Conservation (phyloP, 164 flowering plant species). For the Dillenia suffruticosa region DNA sequence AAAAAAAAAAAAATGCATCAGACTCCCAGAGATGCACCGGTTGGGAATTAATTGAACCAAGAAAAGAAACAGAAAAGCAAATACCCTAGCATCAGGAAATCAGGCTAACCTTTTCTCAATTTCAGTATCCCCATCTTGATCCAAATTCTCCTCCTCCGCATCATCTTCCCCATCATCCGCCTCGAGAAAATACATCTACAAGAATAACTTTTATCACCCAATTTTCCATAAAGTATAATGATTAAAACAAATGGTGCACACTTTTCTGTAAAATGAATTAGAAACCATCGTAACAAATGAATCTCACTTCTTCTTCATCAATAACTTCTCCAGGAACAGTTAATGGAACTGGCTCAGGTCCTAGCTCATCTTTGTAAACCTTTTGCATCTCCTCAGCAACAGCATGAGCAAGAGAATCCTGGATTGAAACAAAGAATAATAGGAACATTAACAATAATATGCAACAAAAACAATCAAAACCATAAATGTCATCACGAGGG, state of each 20-base stretch:
- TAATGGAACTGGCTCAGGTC: constrained; percentile 84
- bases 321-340: constrained; percentile 59
- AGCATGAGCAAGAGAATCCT: constrained; percentile 91
- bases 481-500: not conserved
- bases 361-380: constrained; percentile 66
- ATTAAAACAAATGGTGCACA: no score
- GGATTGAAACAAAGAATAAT: constrained; percentile 1
- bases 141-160: constrained; percentile 25
- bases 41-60: not conserved
- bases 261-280: not conserved
- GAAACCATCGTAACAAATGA: constrained; percentile 9
- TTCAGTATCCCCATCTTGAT: constrained; percentile 29
- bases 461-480: not conserved
- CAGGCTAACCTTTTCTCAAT: constrained; percentile 43
- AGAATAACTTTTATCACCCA: no score
- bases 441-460: not conserved
- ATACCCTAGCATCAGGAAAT: not conserved
- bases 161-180: constrained; percentile 61
- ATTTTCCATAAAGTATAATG: no score
- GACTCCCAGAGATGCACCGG: no score
- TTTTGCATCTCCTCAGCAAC: constrained; percentile 98
- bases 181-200: constrained; percentile 70
- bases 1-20: no score
- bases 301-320: constrained; percentile 81
- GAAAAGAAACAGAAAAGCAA: not conserved